Evolutionary conservation across 192 early-diverging fungal species (phyloP), one percentile per base, ranked within the genome.

Genomic region (Anaeromyces robustus): DNA sequence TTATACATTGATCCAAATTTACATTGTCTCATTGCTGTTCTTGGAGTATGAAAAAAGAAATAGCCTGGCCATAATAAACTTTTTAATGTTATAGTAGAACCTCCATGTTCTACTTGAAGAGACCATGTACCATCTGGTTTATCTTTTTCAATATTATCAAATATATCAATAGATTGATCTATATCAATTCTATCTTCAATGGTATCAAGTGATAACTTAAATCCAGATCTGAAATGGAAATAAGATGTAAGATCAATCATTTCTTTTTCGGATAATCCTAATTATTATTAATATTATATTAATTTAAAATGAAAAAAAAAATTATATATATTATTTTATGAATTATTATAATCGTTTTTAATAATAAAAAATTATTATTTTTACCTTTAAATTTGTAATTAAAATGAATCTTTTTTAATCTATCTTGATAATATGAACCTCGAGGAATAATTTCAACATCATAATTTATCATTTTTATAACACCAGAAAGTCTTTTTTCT

Each of bases 61-160:
- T 90, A 90, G 6, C 89, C 89, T 11, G 89, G 89, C 89, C 89
- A 90, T 78, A 87, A 78, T n/a, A 89, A 82, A 37, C 84, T 89
- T 30, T 87, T 77, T 29, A 90, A 30, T 78, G 89, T 83, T 30
- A 86, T 82, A 13, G 86, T 83, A 1, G 87, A 84, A 30, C 86
- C 87, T 12, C 80, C 83, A 17, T 85, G 77, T 80, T 90, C 89
- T 4, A 82, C 77, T 77, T 87, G 86, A 30, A 85, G 79, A 4
- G 87, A 88, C 89, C 89, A 90, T 29, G 86, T 86, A 88, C 88
- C 89, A 82, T 87, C 84, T 82, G 89, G 87, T 29, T 85, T 82
- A 79, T 90, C 89, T 30, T 77, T 79, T 16, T 84, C 79, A 78
- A 90, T 87, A 13, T 82, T 77, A 30, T 88, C 88, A 84, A 90